Evolutionary conservation across 139 green algal genomes (phyloP).

Genomic region (Axilococcus clingmanii): DNA sequence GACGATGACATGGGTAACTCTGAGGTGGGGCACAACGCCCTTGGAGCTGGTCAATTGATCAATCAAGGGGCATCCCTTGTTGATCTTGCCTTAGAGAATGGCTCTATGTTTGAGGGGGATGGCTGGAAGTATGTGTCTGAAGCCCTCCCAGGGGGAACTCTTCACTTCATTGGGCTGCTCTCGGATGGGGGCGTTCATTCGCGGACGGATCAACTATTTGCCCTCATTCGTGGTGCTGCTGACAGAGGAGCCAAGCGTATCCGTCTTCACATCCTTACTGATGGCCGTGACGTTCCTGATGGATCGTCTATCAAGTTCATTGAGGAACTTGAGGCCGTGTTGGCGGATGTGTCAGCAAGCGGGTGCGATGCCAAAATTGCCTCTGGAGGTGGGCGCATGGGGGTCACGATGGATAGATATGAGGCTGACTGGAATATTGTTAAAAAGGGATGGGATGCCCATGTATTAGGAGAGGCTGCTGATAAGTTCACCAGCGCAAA

Average conservation of each 20-base stretch:
- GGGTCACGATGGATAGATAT: constrained; percentile 95
- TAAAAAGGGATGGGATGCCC: constrained; percentile 85
- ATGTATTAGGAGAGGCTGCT: constrained; percentile 82
- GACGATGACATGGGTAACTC: constrained; percentile 93
- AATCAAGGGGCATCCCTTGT: constrained; percentile 88
- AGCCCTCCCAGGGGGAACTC: constrained; percentile 64
- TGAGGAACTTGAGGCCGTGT: constrained; percentile 54
- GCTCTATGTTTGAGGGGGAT: constrained; percentile 60
- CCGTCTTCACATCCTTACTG: constrained; percentile 83
- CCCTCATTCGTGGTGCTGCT: constrained; percentile 51
- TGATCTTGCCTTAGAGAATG: constrained; percentile 75
- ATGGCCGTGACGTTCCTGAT: constrained; percentile 89
- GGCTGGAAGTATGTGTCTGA: constrained; percentile 2
- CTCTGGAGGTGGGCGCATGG: constrained; percentile 88
- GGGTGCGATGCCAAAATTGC: constrained; percentile 78
- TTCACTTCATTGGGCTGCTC: constrained; percentile 93
- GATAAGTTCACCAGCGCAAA: constrained; percentile 56
- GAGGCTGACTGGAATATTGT: constrained; percentile 95
- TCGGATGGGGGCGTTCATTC: constrained; percentile 81
- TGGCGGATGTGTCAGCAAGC: constrained; percentile 25
- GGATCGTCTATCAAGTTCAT: constrained; percentile 69
- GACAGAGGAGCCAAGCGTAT: constrained; percentile 78
- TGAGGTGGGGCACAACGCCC: constrained; percentile 86
- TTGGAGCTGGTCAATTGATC: constrained; percentile 83
- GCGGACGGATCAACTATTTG: constrained; percentile 72